Evolutionary conservation across 169 alveolate genomes (phyloP).

Genomic region (Toxoplasma gondii): DNA sequence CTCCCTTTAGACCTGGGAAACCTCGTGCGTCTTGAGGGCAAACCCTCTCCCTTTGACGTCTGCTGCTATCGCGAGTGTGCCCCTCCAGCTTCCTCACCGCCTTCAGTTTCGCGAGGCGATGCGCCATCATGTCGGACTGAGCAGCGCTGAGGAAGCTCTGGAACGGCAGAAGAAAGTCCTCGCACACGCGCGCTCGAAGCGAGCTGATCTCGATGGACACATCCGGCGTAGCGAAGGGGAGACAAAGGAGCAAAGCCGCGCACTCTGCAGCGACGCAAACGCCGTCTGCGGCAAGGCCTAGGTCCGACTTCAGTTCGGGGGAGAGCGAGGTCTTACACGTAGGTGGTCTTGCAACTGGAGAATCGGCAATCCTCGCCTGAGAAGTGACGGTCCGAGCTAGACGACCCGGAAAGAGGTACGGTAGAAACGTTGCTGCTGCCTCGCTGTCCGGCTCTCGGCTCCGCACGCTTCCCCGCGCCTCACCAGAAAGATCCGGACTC

Average conservation of each 20-base stretch:
- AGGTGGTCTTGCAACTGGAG: neutral
- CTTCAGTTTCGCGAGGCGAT: slow-evolving; percentile 32
- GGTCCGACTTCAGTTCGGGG: neutral
- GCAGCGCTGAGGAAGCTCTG: slow-evolving; percentile 14
- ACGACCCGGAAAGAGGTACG: too few relatives aligned
- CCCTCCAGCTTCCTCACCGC: neutral
- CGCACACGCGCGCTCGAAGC: neutral
- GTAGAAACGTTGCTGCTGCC: too few relatives aligned
- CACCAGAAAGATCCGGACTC: too few relatives aligned
- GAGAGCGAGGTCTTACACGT: neutral
- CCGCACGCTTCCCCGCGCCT: too few relatives aligned
- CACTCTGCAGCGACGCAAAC: neutral
- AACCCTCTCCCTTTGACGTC: too few relatives aligned
- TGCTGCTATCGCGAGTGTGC: too few relatives aligned
- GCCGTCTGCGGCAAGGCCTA: too few relatives aligned
- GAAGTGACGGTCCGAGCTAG: too few relatives aligned
- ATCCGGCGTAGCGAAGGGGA: neutral
- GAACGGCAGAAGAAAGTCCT: neutral
- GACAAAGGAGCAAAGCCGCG: neutral
- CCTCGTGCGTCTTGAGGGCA: too few relatives aligned
- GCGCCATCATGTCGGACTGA: slow-evolving; percentile 19
- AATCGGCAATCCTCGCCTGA: neutral
- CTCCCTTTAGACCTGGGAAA: too few relatives aligned
- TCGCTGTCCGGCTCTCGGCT: too few relatives aligned
- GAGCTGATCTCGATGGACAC: neutral